Conservation (phyloP, 352 stramenopile species). For the Pythium pyrilobum region DNA sequence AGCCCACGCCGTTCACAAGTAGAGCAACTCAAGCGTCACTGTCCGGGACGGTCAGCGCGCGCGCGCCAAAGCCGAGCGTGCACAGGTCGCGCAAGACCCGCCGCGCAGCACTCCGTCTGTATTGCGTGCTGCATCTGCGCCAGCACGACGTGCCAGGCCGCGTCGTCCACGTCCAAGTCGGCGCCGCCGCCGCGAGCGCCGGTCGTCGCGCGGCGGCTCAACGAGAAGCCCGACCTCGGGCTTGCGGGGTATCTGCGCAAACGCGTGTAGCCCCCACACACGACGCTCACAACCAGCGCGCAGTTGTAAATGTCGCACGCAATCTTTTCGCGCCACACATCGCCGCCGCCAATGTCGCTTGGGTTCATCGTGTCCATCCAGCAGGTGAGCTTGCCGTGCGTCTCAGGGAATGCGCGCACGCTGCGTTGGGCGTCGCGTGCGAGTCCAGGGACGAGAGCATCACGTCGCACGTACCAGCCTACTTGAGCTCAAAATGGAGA, state of each 20-base stretch:
- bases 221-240: constrained; percentile 31
- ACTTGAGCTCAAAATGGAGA: constrained; percentile 72
- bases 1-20: too few species aligned
- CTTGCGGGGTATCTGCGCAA: constrained; percentile 67
- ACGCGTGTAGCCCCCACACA: constrained; percentile 70
- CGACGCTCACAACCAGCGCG: constrained; percentile 63
- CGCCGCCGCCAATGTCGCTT: constrained; percentile 64
- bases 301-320: constrained; percentile 70
- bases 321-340: constrained; percentile 79
- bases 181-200: too few species aligned
- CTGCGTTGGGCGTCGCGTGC: constrained; percentile 46
- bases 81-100: too few species aligned
- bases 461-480: constrained; percentile 62
- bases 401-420: constrained; percentile 62
- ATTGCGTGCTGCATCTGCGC: too few species aligned
- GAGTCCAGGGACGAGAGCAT: constrained; percentile 84
- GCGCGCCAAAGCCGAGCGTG: too few species aligned
- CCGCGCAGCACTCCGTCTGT: too few species aligned
- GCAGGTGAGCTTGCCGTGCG: constrained; percentile 50
- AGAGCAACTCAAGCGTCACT: too few species aligned
- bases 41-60: too few species aligned
- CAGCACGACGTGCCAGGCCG: too few species aligned
- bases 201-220: neutral
- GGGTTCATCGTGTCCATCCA: constrained; percentile 86
- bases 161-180: neutral